Evolutionary conservation across 768 basidiomycete species (phyloP), one percentile per base, ranked within the genome.

Genomic region (Podaxis carcinomalis): DNA sequence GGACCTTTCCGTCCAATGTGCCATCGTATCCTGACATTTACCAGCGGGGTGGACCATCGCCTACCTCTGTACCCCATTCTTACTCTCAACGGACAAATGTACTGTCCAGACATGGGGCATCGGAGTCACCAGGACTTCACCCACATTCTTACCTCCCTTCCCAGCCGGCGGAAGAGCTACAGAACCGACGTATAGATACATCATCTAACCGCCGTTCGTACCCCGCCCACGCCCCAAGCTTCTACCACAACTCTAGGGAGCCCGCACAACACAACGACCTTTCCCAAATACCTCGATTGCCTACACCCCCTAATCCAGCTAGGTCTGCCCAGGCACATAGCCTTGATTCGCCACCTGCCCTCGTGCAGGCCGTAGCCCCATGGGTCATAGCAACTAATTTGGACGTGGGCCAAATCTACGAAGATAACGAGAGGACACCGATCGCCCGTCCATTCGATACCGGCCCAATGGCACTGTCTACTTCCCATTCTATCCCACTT

Each of bases 391-490:
- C 73, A 5, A 73, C 73, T n/a, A 54, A 62, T 51, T 42, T 69
- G 14, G 62, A 64, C n/a, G 50, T 66, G 19, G 60, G 59, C 42
- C 66, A 63, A 32, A 61, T 63, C 6, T 49, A 57, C 19, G 72
- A 73, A 49, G 76, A 78, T 56, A 73, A 75, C 25, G 76, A 78
- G 32, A 69, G 71, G 40, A 76, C 74, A 7, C 75, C 74, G 11
- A 68, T 73, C 14, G 72, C 72, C 14, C 73, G 69, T 44, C 59
- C 59, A 21, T 60, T 60, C 52, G 59, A 60, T 35, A 32, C 37
- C 14, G 40, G 42, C 27, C 37, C 59, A 40, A 46, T 60, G 51
- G 42, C 51, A 4, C 59, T 40, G 23, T 60, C 57, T 23, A 37
- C 57, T 3, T 59, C 59, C 10, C 40, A 60, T 53, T 14, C 42